Conservation (phyloP, 345 rosid species). For the Sonneratia alba region DNA sequence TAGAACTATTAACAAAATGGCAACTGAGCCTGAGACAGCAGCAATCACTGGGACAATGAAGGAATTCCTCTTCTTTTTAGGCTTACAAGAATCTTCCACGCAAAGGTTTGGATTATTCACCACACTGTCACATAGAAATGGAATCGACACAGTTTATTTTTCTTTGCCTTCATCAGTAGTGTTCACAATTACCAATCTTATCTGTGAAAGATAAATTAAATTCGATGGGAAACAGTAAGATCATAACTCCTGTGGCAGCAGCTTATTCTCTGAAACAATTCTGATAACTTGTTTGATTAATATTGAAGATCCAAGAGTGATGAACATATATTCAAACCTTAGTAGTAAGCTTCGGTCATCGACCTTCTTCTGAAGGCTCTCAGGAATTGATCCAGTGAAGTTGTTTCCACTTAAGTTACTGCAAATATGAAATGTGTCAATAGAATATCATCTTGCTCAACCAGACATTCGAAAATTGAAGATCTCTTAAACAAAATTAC, state of each 20-base stretch:
- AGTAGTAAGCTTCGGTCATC: constrained; percentile 13
- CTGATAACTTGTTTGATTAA: neutral
- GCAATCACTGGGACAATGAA: neutral
- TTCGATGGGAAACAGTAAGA: no score
- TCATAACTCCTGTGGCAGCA: no score
- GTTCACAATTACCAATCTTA: neutral
- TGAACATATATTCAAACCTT: constrained; percentile 6
- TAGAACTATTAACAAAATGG: neutral
- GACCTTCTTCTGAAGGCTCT: constrained; percentile 20
- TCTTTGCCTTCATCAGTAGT: constrained; percentile 3
- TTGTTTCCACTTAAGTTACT: constrained; percentile 38
- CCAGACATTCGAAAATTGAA: neutral
- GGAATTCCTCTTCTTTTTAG: constrained; percentile 16
- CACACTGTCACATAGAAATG: constrained; percentile 16
- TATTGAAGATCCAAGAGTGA: neutral
- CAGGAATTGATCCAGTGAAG: constrained; percentile 33
- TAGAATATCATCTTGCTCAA: neutral
- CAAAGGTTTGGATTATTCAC: constrained; percentile 26
- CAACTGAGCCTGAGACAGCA: neutral
- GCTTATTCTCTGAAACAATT: neutral
- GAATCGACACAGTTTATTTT: neutral
- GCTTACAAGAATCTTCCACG: neutral
- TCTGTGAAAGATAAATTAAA: no score
- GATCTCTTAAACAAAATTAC: neutral
- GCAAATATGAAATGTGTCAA: neutral